Evolutionary conservation across 257 asterid genomes (phyloP).

Genomic region (Eustoma russellianum): DNA sequence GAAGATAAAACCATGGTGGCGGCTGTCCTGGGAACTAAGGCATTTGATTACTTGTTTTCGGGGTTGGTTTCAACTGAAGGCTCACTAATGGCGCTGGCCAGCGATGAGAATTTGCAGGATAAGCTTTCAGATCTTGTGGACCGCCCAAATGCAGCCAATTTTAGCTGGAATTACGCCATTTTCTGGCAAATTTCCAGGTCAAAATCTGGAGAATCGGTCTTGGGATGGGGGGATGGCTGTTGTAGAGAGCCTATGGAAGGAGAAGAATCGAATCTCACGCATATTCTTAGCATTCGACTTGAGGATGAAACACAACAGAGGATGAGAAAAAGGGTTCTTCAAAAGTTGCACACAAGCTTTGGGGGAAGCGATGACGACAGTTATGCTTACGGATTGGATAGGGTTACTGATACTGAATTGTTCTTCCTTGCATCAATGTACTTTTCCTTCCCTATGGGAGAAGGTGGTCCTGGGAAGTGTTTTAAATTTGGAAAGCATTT

Average conservation of each 20-base stretch:
- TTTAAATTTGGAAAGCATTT: constrained; percentile 52
- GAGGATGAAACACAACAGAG: constrained; percentile 79
- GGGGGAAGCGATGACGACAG: constrained; percentile 80
- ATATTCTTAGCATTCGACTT: constrained; percentile 36
- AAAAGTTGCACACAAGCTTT: constrained; percentile 59
- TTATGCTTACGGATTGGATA: constrained; percentile 82
- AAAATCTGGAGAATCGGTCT: constrained; percentile 69
- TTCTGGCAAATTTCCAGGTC: constrained; percentile 95
- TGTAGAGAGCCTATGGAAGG: constrained; percentile 73
- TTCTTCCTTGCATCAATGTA: constrained; percentile 97
- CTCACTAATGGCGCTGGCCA: constrained; percentile 66
- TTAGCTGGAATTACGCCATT: constrained; percentile 87
- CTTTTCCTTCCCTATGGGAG: constrained; percentile 71
- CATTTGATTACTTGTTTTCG: constrained; percentile 76
- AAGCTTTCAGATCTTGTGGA: constrained; percentile 97
- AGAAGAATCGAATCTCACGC: constrained; percentile 54
- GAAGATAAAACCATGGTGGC: constrained; percentile 77
- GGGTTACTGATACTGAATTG: constrained; percentile 92
- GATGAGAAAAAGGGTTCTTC: constrained; percentile 85
- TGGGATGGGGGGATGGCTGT: constrained; percentile 99
- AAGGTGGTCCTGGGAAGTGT: constrained; percentile 87
- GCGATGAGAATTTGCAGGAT: constrained; percentile 73
- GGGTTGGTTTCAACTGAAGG: constrained; percentile 70
- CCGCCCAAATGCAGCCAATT: constrained; percentile 41
- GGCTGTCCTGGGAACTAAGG: constrained; percentile 74